Conservation (phyloP, 495 filamentous ascomycete species). For the Ascodesmis nigricans region DNA sequence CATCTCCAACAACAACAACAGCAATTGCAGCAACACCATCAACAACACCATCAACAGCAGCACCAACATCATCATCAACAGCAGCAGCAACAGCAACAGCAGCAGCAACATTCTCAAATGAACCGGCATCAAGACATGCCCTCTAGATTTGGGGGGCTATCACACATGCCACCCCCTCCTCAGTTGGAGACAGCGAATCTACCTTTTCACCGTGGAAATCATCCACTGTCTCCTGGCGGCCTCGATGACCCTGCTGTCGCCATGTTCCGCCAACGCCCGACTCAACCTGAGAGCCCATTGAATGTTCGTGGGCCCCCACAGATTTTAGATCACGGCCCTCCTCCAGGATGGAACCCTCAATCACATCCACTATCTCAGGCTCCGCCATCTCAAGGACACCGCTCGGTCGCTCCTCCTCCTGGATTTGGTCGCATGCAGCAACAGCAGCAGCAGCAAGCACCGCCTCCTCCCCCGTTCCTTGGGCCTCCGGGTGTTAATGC, state of each 20-base stretch:
- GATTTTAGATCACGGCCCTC: constrained; percentile 20
- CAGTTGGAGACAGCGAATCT: constrained; percentile 21
- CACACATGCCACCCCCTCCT: constrained; percentile 22
- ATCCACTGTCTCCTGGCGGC: constrained; percentile 17
- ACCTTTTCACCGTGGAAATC: constrained; percentile 16
- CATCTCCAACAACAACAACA: constrained; percentile 19
- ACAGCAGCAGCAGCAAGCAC: constrained; percentile 16
- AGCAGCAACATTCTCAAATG: constrained; percentile 3
- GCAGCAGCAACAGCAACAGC: constrained; percentile 7
- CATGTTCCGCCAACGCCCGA: constrained; percentile 15
- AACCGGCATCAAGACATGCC: constrained; percentile 14
- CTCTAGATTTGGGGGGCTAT: constrained; percentile 19
- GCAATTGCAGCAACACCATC: constrained; percentile 4
- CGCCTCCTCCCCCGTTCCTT: constrained; percentile 20
- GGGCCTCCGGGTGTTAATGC: constrained; percentile 16
- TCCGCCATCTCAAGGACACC: constrained; percentile 15
- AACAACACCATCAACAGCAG: constrained; percentile 16
- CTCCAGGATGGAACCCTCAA: constrained; percentile 15
- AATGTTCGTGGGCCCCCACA: constrained; percentile 16
- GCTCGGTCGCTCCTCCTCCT: constrained; percentile 19
- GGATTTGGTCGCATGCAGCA: constrained; percentile 16
- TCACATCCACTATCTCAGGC: constrained; percentile 13
- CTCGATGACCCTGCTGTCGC: constrained; percentile 20
- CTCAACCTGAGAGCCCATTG: constrained; percentile 13
- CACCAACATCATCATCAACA: constrained; percentile 12